Evolutionary conservation across 2,329 filamentous ascomycete genomes (phyloP), one percentile per base, ranked within the genome.

Genomic region (Pseudogymnoascus sp.): DNA sequence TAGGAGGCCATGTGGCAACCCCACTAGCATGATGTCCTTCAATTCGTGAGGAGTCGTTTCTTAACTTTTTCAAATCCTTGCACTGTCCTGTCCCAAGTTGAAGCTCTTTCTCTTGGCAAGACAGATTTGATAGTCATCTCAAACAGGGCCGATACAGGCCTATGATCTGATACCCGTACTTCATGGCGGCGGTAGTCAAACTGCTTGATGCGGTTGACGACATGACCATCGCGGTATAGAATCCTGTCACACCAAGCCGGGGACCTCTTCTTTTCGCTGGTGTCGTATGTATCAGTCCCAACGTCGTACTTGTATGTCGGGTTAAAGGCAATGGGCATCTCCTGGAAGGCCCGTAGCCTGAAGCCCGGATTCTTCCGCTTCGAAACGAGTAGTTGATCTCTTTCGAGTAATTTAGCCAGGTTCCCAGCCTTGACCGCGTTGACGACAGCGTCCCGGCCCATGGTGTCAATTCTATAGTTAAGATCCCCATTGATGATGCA

Each of bases 291-390:
- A 72, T 97, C 93, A 0, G 91, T 96, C 14, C 93, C 93, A 0
- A 97, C 91, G 70, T 99, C 95, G 74, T 99, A 99, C 75, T 99
- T 99, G 80, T 99, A 99, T 0, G 95, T 99, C 0, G 95, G 95
- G 6, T 91, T 88, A 73, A 99, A 99, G 0, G 86, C 88, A 71
- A 99, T 97, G 0, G 89, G 90, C 63, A 88, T 81, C 76, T 99
- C 95, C n/a, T 88, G 86, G 74, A 99, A 97, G 0, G 91, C 88
- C 18, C 93, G 87, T 4, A 99, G 82, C 29, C 90, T 85, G 77
- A 97, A 97, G 0, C 87, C 90, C 0, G 93, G 92, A 70, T 97
- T 97, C 69, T 91, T 90, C 61, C 92, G 89, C 64, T 90, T 86
- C 11, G 92, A 93, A 0, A 96, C 88, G 1, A 97, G 85, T 4